Evolutionary conservation across 768 basidiomycete species (phyloP), one percentile per base, ranked within the genome.

Genomic region (Austroboletus eburneus): DNA sequence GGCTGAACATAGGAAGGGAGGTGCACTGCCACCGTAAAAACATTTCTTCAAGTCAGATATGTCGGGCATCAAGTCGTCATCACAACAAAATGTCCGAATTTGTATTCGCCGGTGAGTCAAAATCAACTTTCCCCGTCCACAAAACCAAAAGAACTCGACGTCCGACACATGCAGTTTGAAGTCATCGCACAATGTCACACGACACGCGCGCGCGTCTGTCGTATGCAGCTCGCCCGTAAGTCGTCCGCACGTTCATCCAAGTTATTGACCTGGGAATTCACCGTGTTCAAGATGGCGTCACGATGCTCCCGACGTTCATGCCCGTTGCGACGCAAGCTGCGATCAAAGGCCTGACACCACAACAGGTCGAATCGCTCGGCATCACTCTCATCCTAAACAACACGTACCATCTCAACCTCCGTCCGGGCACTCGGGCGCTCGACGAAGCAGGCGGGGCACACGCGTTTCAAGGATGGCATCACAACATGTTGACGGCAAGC

Each of bases 271-370:
- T 17, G 16, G 20, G 41, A 41, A 51, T 45, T 36, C 42, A 34
- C 37, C 41, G 3, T 13, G 34, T 17, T 25, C 37, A 50, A 90
- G 88, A 91, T 70, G 89, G 88, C 9, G 69, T 77, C 32, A 92
- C 90, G 2, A 80, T 85, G 74, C 70, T 92, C 17, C 91, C 91
- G 2, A 90, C 91, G 0, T 94, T 94, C 57, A 94, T 93, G 91
- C 91, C 91, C 3, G 90, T 93, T 9, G 91, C 90, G 3, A 94
- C 91, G 4, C 91, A 94, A 61, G 90, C 86, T 16, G 87, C 91
- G 6, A 90, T 94, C 60, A 95, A 95, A 66, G 90, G 91, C 4
- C 69, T 94, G n/a, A 91, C 90, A 5, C 68, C 88, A 17, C 85
- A 88, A 49, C 88, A 93, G 67, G 81, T 87, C 32, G 87, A 92